Evolutionary conservation across 2,329 filamentous ascomycete genomes (phyloP), one percentile per base, ranked within the genome.

Genomic region (Hypoxylon sp.): DNA sequence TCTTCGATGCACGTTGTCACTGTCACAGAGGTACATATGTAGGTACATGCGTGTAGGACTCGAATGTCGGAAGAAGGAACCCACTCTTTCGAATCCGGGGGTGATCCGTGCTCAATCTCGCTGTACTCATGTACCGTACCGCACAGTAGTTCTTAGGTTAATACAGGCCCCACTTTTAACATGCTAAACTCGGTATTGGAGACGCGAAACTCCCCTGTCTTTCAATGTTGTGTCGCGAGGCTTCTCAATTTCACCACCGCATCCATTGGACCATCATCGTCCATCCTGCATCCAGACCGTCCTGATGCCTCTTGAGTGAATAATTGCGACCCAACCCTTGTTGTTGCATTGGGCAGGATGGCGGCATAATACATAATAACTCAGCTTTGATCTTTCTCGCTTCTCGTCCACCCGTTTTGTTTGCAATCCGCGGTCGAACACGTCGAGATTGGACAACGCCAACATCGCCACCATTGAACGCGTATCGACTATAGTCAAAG

Each of bases 351-450:
- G 73, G 75, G 75, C 75, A 74, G 70, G 66, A 71, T 74, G 72
- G 64, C 70, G 69, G 68, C 73, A 75, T 75, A 72, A 73, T 75
- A 76, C 75, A 76, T 75, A 77, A 77, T 62, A 67, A 55, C 47
- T 63, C 57, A 63, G 62, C 67, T 67, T 65, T 66, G 61, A 62
- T 71, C 67, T 73, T 70, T 75, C 65, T 66, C 65, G 63, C 66
- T 64, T 72, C 69, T 76, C 70, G 58, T 71, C 72, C 72, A 71
- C 63, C 69, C 69, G 60, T 73, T 75, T 70, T 19, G 50, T 63
- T 60, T 72, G 50, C 61, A 60, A 70, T 64, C 61, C 60, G 61
- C 61, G 58, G 57, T 63, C 62, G 47, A 72, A 72, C 73, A 73
- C 71, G 73, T 74, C 63, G 60, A 69, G 63, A 69, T 66, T 64